A percentile compares a stretch with the other conserved stretches of the same genome.
phyloP scores from a whole-genome alignment of 108 stramenopile species.

The Ochromonas danica region DNA sequence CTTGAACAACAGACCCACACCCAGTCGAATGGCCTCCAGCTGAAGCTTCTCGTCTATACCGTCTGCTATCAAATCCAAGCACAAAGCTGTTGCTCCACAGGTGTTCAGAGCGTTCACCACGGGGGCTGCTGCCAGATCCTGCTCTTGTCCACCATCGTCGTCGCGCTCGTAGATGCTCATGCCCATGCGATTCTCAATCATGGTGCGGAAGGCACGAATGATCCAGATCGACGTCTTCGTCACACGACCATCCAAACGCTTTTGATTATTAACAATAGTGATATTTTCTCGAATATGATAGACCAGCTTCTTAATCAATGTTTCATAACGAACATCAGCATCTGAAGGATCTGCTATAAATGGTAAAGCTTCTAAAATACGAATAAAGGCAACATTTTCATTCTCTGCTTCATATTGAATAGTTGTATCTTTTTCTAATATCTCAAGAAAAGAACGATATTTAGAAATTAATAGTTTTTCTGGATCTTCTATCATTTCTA shows the following conservation, averaged over 20 bases:
- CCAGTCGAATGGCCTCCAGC: conserved; percentile 39
- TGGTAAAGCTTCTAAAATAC: background rate
- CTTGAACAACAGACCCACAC: conserved; percentile 41
- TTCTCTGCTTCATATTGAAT: background rate
- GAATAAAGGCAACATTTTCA: background rate
- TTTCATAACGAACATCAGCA: conserved; percentile 40
- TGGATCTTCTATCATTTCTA: background rate
- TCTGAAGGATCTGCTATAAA: conserved; percentile 6
- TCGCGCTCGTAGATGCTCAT: conserved; percentile 49
- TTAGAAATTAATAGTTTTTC: background rate
- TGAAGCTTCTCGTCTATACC: conserved; percentile 39
- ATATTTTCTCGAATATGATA: conserved; percentile 38
- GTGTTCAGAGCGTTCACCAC: conserved; percentile 40
- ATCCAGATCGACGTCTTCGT: conserved; percentile 41
- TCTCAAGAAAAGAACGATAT: background rate
- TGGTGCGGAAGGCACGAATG: conserved; percentile 39
- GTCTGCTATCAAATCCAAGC: conserved; percentile 40
- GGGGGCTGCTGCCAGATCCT: conserved; percentile 36
- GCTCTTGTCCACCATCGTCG: conserved; percentile 47
- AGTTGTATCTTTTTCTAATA: background rate
- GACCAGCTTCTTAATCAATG: conserved; percentile 40
- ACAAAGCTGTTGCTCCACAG: conserved; percentile 44
- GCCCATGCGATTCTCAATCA: conserved; percentile 45
- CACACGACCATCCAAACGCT: conserved; percentile 25
- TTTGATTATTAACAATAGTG: conserved; percentile 21